Percentiles rank a stretch among this genome's conserved stretches.
Evolutionary conservation across 371 early-diverging fungal species (phyloP).

Genomic region (Chytridiales sp.): DNA sequence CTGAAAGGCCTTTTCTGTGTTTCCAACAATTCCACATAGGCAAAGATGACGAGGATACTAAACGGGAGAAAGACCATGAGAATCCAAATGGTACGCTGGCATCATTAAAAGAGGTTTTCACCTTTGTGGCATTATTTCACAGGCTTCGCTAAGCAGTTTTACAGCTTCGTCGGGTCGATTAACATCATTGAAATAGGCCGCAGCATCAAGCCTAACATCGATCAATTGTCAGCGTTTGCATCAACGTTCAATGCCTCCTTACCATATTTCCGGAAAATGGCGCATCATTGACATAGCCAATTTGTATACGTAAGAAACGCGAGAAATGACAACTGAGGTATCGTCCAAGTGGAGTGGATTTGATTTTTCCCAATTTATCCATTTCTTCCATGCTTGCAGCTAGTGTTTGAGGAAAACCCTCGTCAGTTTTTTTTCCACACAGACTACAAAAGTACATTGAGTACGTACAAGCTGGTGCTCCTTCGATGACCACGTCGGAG

Average conservation of each 20-base stretch:
- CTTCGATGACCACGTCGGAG: slow-evolving; percentile 77
- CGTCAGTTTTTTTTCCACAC: not conserved
- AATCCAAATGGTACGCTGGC: not conserved
- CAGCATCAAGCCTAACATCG: slow-evolving; percentile 62
- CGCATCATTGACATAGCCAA: slow-evolving; percentile 80
- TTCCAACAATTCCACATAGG: slow-evolving; percentile 86
- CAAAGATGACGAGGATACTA: slow-evolving; percentile 77
- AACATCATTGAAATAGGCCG: slow-evolving; percentile 67
- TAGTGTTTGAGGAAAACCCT: not conserved
- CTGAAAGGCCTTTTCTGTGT: slow-evolving; percentile 59
- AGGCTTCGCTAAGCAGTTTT: slow-evolving; percentile 67
- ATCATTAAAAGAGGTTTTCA: slow-evolving; percentile 33
- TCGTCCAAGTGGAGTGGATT: slow-evolving; percentile 85
- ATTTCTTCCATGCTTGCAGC: slow-evolving; percentile 70
- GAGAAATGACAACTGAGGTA: slow-evolving; percentile 52
- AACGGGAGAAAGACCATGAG: not conserved
- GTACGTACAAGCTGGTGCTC: slow-evolving; percentile 67
- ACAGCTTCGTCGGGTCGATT: slow-evolving; percentile 74
- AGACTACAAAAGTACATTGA: not conserved
- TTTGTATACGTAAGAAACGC: slow-evolving; percentile 83
- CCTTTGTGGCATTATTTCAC: slow-evolving; percentile 75
- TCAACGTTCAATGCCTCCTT: not conserved
- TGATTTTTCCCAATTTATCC: slow-evolving; percentile 85
- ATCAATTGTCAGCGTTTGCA: not conserved
- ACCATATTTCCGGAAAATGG: slow-evolving; percentile 90